phyloP scores from a whole-genome alignment of 371 early-diverging fungal genomes.

The Umbelopsis sp. region DNA sequence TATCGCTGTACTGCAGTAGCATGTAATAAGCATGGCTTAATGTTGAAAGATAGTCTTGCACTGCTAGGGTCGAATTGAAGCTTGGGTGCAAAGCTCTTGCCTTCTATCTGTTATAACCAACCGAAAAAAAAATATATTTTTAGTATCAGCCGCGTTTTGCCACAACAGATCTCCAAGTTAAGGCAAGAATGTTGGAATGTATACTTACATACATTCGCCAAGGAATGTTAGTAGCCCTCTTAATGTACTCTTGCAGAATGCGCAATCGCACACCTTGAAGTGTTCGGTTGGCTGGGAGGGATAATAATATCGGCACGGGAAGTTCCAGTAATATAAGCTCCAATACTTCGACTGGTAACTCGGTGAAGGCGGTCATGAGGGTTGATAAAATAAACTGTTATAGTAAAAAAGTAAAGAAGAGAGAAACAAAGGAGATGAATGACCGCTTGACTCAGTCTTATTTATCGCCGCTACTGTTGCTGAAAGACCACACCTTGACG shows the following conservation, averaged over 20 bases:
- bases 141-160: background rate
- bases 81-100: constrained; percentile 2
- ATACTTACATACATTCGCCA: constrained; percentile 5
- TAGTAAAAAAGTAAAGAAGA: background rate
- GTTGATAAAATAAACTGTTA: background rate
- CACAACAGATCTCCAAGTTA: background rate
- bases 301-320: background rate
- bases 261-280: background rate
- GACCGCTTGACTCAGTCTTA: background rate
- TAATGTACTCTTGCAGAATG: constrained; percentile 3
- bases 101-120: background rate
- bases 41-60: background rate
- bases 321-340: background rate
- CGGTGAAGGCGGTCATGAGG: background rate
- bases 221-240: background rate
- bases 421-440: background rate
- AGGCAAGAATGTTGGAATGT: background rate
- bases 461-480: constrained; percentile 3
- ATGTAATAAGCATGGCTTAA: background rate
- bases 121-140: background rate
- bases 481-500: constrained; percentile 17
- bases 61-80: background rate
- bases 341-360: background rate
- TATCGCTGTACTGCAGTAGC: background rate
- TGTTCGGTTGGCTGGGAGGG: background rate